Evolutionary conservation across 1,284 basidiomycete species (phyloP).

Genomic region (Ustilago esculenta): DNA sequence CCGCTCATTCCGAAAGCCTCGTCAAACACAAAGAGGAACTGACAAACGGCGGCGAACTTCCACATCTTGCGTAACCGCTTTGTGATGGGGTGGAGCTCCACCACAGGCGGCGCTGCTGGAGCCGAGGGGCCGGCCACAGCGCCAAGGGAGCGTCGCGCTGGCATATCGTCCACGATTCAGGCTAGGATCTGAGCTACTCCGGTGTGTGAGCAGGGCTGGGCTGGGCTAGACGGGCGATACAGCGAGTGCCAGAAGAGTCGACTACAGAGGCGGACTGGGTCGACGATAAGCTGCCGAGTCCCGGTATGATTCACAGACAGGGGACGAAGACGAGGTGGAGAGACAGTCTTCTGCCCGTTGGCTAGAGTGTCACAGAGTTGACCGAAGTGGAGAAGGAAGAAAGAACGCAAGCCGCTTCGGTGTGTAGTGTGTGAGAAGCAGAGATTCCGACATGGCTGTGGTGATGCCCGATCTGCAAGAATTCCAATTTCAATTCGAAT

Average conservation of each 20-base stretch:
- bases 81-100: slow-evolving; percentile 49
- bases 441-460: slow-evolving; percentile 8
- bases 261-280: too few relatives aligned
- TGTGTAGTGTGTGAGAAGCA: slow-evolving; percentile 9
- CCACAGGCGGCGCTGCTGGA: slow-evolving; percentile 13
- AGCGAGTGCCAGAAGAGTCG: too few relatives aligned
- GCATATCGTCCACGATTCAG: too few relatives aligned
- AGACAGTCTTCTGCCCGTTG: too few relatives aligned
- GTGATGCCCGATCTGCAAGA: slow-evolving; percentile 9
- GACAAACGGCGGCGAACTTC: slow-evolving; percentile 66
- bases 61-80: slow-evolving; percentile 55
- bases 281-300: too few relatives aligned
- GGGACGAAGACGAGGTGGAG: background rate
- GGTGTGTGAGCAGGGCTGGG: too few relatives aligned
- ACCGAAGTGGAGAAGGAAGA: slow-evolving; percentile 20
- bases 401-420: slow-evolving; percentile 1
- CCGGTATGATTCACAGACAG: too few relatives aligned
- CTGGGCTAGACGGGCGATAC: too few relatives aligned
- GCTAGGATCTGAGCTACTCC: too few relatives aligned
- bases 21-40: slow-evolving; percentile 65
- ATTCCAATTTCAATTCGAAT: too few relatives aligned
- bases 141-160: slow-evolving; percentile 30
- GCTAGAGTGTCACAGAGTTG: background rate
- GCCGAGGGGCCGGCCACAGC: slow-evolving; percentile 40
- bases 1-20: slow-evolving; percentile 64